These are phyloP conservation scores for Fagopyrum homotropicum DNA, from an alignment of 148 eudicot species.

Conservation along the genomic window DNA sequence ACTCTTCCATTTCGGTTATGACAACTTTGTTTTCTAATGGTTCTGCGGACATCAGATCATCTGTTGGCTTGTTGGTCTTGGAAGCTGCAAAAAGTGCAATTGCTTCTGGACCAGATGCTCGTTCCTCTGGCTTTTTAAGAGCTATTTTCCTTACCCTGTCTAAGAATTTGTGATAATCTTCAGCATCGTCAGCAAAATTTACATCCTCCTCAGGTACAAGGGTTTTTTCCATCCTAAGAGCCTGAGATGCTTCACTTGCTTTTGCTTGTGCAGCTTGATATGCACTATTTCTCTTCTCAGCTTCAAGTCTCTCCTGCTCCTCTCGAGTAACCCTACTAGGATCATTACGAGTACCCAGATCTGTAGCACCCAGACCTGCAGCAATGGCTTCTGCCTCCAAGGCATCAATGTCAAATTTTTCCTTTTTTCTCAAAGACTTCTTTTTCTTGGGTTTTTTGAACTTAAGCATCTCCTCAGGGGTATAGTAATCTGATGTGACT, in stretches of 20 bases:
- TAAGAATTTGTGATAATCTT: slow-evolving; percentile 73
- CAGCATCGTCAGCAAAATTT: slow-evolving; percentile 74
- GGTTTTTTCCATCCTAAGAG: slow-evolving; percentile 51
- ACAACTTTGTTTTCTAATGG: slow-evolving; percentile 74
- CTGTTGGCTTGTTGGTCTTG: slow-evolving; percentile 30
- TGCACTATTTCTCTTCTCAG: slow-evolving; percentile 65
- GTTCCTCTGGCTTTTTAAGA: slow-evolving; percentile 51
- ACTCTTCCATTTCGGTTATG: slow-evolving; percentile 98
- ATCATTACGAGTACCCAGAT: slow-evolving; percentile 83
- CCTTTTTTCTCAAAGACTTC: slow-evolving; percentile 88
- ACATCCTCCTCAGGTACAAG: slow-evolving; percentile 23
- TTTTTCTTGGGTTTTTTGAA: slow-evolving; percentile 96
- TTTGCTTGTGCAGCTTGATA: slow-evolving; percentile 67
- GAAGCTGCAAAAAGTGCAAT: slow-evolving; percentile 59
- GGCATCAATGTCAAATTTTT: slow-evolving; percentile 82
- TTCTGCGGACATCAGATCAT: slow-evolving; percentile 44
- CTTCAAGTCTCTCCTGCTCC: slow-evolving; percentile 70
- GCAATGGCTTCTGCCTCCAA: slow-evolving; percentile 89
- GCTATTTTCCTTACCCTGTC: slow-evolving; percentile 87
- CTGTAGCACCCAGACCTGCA: slow-evolving; percentile 72
- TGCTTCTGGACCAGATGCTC: slow-evolving; percentile 46
- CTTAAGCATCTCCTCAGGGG: slow-evolving; percentile 80
- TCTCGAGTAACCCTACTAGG: slow-evolving; percentile 50
- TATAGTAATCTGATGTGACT: slow-evolving; percentile 68
- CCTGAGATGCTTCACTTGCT: slow-evolving; percentile 90